phyloP scores from a whole-genome alignment of 2,329 filamentous ascomycete species.

The Teratosphaeria gauchensis region DNA sequence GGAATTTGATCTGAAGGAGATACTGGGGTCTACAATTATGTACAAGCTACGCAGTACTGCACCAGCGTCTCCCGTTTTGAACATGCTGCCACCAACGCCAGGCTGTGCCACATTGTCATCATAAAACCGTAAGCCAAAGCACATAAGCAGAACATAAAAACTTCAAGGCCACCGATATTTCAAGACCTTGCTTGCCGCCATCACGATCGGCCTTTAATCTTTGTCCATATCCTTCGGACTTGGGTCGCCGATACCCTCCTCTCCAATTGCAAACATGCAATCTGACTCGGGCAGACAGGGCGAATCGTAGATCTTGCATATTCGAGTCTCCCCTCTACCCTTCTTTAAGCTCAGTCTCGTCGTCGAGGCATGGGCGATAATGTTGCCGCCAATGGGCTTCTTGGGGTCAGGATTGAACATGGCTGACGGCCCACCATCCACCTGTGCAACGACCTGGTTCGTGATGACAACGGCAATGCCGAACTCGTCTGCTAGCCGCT shows the following conservation, averaged over 20 bases:
- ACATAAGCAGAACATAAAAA: slow-evolving; percentile 1
- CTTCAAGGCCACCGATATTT: neutral
- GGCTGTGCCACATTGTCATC: neutral
- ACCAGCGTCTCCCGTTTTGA: neutral
- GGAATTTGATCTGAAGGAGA: too few relatives aligned
- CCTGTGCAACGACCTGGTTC: slow-evolving; percentile 96
- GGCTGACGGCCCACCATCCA: slow-evolving; percentile 86
- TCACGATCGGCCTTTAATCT: slow-evolving; percentile 34
- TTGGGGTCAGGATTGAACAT: slow-evolving; percentile 99
- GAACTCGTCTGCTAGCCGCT: slow-evolving; percentile 69
- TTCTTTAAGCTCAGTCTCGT: slow-evolving; percentile 93
- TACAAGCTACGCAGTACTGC: neutral
- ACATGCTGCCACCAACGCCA: neutral
- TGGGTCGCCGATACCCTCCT: slow-evolving; percentile 93
- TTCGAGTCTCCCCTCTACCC: slow-evolving; percentile 84
- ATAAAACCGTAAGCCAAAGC: slow-evolving; percentile 2
- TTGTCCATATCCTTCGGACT: slow-evolving; percentile 93
- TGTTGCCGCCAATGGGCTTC: slow-evolving; percentile 97
- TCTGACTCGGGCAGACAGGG: slow-evolving; percentile 95
- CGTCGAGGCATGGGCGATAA: slow-evolving; percentile 94
- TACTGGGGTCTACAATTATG: neutral
- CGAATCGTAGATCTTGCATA: slow-evolving; percentile 99
- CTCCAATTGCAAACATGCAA: slow-evolving; percentile 91
- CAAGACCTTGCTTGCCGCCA: neutral
- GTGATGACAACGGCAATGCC: slow-evolving; percentile 98